phyloP scores from a whole-genome alignment of 1,284 basidiomycete genomes.

The Schizophyllum amplum region DNA sequence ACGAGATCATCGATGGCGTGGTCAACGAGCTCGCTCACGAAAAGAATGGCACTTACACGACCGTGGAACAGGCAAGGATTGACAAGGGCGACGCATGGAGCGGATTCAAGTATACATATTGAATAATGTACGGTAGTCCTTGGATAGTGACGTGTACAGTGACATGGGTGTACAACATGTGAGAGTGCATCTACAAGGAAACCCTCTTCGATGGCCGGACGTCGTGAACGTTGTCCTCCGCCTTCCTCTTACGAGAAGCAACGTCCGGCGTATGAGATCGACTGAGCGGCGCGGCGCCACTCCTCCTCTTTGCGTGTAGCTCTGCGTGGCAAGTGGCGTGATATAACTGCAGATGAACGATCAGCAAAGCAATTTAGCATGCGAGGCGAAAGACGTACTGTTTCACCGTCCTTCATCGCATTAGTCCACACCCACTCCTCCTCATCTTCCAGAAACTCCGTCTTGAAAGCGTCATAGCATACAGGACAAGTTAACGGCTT shows the following conservation, averaged over 20 bases:
- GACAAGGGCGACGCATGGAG: conserved; percentile 54
- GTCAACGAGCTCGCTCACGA: conserved; percentile 29
- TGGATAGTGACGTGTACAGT: neutral
- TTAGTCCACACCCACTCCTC: conserved; percentile 99
- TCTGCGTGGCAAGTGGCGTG: conserved; percentile 92
- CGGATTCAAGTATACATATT: conserved; percentile 46
- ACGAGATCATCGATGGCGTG: conserved; percentile 51
- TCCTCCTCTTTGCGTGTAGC: neutral
- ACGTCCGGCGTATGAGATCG: neutral
- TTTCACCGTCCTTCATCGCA: conserved; percentile 75
- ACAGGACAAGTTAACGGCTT: conserved; percentile 84
- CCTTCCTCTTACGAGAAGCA: neutral
- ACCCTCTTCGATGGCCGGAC: neutral
- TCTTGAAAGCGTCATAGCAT: conserved; percentile 91
- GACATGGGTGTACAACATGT: neutral
- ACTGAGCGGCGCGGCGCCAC: neutral
- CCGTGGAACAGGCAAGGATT: conserved; percentile 38
- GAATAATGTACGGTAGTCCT: conserved; percentile 5
- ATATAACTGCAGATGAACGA: conserved; percentile 49
- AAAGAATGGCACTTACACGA: conserved; percentile 37
- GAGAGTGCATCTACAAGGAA: neutral
- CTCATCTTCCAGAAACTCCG: conserved; percentile 92
- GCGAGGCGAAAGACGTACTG: conserved; percentile 41
- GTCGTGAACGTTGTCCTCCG: neutral
- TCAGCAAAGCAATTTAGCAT: conserved; percentile 3